Conservation (phyloP, 176 grass and related monocot species). For the Eleusine indica region DNA sequence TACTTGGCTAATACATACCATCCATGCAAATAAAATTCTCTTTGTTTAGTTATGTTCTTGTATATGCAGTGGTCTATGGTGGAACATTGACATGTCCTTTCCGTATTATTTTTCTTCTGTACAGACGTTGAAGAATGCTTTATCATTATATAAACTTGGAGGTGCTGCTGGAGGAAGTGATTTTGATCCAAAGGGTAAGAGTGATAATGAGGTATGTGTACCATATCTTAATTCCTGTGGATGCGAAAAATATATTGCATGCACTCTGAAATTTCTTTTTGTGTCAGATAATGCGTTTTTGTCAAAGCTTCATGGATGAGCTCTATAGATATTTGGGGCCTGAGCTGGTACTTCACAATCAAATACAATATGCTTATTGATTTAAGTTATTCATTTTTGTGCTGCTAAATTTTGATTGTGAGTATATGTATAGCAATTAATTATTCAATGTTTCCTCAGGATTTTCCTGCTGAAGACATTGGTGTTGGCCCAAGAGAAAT, state of each 20-base stretch:
- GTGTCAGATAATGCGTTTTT: conserved; percentile 97
- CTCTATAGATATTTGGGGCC: conserved; percentile 92
- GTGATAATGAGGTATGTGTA: conserved; percentile 80
- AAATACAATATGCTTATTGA: not conserved
- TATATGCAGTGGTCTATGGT: not conserved
- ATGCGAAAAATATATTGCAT: conserved; percentile 7
- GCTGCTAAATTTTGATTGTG: not conserved
- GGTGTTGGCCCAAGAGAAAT: conserved; percentile 98
- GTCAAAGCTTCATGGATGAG: conserved; percentile 99
- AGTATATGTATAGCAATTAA: not conserved
- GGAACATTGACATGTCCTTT: conserved; percentile 23
- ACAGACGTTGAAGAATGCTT: conserved; percentile 92
- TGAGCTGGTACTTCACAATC: conserved; percentile 75
- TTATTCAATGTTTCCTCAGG: conserved; percentile 52
- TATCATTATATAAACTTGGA: conserved; percentile 97
- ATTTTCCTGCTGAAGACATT: conserved; percentile 93
- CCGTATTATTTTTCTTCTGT: conserved; percentile 34
- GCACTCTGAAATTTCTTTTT: conserved; percentile 38
- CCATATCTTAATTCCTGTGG: conserved; percentile 28
- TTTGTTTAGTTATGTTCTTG: not conserved
- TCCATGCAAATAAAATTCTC: conserved; percentile 23
- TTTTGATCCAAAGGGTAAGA: conserved; percentile 99
- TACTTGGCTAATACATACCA: conserved; percentile 25
- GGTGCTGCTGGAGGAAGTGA: conserved; percentile 97
- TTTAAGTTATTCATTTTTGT: conserved; percentile 11